phyloP scores from a whole-genome alignment of 129 eudicot species.

The carrot (Daucus carota) region DNA sequence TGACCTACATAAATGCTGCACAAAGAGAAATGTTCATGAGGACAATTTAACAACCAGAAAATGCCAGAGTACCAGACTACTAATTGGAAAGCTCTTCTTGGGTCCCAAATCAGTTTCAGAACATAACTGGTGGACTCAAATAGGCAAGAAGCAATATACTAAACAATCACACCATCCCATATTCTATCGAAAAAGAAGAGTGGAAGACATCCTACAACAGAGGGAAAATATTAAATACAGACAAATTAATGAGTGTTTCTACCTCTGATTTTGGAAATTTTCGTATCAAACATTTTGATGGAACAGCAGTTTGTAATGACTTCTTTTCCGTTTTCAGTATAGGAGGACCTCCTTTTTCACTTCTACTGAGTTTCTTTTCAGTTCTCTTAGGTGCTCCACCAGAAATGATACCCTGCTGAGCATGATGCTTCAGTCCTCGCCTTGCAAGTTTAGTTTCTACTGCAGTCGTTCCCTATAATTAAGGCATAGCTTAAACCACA shows the following conservation, averaged over 20 bases:
- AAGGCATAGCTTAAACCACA: constrained; percentile 16
- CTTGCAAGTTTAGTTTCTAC: constrained; percentile 26
- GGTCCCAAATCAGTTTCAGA: background rate
- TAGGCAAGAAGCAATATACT: background rate
- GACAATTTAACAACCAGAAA: background rate
- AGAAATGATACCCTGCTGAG: constrained; percentile 20
- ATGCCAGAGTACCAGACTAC: background rate
- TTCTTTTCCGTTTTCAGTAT: constrained; percentile 37
- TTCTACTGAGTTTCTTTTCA: constrained; percentile 27
- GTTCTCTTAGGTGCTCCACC: constrained; percentile 33
- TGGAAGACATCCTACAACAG: background rate
- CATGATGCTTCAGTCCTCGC: constrained; percentile 22
- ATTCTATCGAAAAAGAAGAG: background rate
- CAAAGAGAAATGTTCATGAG: background rate
- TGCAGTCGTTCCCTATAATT: constrained; percentile 32
- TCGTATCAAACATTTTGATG: constrained; percentile 17
- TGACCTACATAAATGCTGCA: constrained; percentile 27
- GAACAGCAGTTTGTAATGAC: constrained; percentile 30
- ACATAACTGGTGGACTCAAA: background rate
- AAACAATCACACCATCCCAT: background rate
- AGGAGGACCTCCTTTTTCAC: constrained; percentile 17
- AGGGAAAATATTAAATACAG: background rate
- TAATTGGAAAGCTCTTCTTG: background rate
- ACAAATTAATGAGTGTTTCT: background rate
- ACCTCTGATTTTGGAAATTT: constrained; percentile 46